Evolutionary conservation across 192 early-diverging fungal species (phyloP).

Genomic region (Entomortierella lignicola): DNA sequence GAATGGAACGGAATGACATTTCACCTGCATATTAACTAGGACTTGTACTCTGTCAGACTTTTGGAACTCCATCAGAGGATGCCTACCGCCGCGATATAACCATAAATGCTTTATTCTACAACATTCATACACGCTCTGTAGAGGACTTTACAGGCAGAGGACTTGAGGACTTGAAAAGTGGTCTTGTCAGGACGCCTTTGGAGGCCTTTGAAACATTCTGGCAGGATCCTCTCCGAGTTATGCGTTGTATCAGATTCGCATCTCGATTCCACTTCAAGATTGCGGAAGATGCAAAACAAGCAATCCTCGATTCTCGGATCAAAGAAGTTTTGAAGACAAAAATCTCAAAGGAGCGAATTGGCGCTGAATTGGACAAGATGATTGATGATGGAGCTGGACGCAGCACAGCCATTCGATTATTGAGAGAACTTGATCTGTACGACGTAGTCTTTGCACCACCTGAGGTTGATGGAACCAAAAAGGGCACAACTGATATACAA

Average conservation of each 20-base stretch:
- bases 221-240: slow-evolving; percentile 95
- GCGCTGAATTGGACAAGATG: slow-evolving; percentile 96
- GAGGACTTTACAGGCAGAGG: slow-evolving; percentile 91
- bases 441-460: slow-evolving; percentile 61
- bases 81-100: slow-evolving; percentile 96
- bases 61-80: slow-evolving; percentile 93
- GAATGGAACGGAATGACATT: no score
- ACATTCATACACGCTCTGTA: slow-evolving; percentile 83
- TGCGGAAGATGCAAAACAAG: slow-evolving; percentile 71
- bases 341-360: slow-evolving; percentile 92
- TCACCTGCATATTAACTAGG: neutral
- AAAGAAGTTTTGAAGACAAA: slow-evolving; percentile 79
- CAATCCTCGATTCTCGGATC: slow-evolving; percentile 66
- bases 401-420: slow-evolving; percentile 50
- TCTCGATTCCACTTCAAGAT: slow-evolving; percentile 86
- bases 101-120: slow-evolving; percentile 98
- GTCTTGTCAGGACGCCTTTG: slow-evolving; percentile 91
- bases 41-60: slow-evolving; percentile 53
- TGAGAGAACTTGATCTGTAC: slow-evolving; percentile 57
- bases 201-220: slow-evolving; percentile 88
- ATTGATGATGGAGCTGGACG: slow-evolving; percentile 59
- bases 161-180: slow-evolving; percentile 74
- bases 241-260: slow-evolving; percentile 96
- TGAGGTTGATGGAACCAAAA: slow-evolving; percentile 32
- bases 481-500: slow-evolving; percentile 21